Evolutionary conservation across 148 eudicot genomes (phyloP).

Genomic region (Silene conica): DNA sequence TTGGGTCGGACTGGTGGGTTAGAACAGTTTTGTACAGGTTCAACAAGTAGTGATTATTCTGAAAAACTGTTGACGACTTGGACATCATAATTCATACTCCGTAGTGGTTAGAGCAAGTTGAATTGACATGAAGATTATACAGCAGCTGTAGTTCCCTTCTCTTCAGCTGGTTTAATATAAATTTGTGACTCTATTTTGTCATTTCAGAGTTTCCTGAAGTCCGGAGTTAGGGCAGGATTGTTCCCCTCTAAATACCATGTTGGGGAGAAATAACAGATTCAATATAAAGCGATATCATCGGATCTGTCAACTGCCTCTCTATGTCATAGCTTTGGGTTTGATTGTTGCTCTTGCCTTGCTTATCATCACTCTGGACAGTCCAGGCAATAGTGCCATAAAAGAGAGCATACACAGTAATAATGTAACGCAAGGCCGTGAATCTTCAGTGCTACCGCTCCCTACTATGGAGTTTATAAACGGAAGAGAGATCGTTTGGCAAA

Average conservation of each 20-base stretch:
- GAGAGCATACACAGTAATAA: constrained; percentile 29
- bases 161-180: neutral
- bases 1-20: neutral
- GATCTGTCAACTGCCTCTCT: constrained; percentile 25
- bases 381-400: constrained; percentile 15
- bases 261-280: constrained; percentile 25
- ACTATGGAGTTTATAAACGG: constrained; percentile 49
- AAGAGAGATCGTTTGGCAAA: constrained; percentile 73
- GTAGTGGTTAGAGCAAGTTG: neutral
- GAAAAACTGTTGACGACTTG: no score
- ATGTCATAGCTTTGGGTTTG: constrained; percentile 31
- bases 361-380: constrained; percentile 18
- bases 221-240: neutral
- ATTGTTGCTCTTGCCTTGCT: constrained; percentile 28
- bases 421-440: constrained; percentile 23
- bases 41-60: neutral
- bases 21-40: neutral
- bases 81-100: neutral
- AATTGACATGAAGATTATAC: neutral
- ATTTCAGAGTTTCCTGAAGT: neutral
- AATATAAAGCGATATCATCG: constrained; percentile 21
- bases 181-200: neutral
- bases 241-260: constrained; percentile 19
- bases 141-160: neutral
- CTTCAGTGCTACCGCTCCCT: constrained; percentile 36